A percentile compares a stretch with the other conserved stretches of the same genome.
Evolutionary conservation across 305 asterid genomes (phyloP).

Genomic region (Solanum hybrid): DNA sequence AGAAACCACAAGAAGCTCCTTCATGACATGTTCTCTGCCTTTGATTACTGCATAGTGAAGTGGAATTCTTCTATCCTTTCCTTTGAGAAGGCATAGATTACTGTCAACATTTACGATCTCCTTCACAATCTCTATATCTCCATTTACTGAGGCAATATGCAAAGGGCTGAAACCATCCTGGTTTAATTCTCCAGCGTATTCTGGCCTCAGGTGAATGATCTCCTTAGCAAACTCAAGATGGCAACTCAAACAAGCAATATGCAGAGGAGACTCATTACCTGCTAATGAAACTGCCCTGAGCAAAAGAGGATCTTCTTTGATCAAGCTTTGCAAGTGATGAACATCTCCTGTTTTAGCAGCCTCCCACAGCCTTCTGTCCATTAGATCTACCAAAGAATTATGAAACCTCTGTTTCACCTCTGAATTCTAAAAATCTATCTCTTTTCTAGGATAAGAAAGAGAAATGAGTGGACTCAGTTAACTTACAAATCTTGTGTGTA

Average conservation of each 20-base stretch:
- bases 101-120: slow-evolving; percentile 28
- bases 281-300: slow-evolving; percentile 7
- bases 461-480: background rate
- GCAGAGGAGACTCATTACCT: slow-evolving; percentile 25
- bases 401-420: background rate
- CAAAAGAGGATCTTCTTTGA: slow-evolving; percentile 22
- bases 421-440: background rate
- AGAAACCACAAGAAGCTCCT: slow-evolving; percentile 21
- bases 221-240: slow-evolving; percentile 27
- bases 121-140: slow-evolving; percentile 31
- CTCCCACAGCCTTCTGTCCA: slow-evolving; percentile 32
- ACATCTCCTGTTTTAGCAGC: slow-evolving; percentile 41
- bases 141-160: slow-evolving; percentile 44
- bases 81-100: slow-evolving; percentile 32
- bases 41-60: slow-evolving; percentile 43
- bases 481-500: background rate
- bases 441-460: background rate
- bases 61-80: slow-evolving; percentile 35
- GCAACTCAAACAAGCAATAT: slow-evolving; percentile 33
- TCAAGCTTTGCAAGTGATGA: slow-evolving; percentile 19
- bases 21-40: slow-evolving; percentile 29
- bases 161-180: slow-evolving; percentile 41
- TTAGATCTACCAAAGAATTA: background rate
- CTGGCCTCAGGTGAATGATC: slow-evolving; percentile 11
- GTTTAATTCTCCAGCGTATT: slow-evolving; percentile 25